Percentiles rank a stretch among this genome's conserved stretches.
Conservation (phyloP, 148 eudicot genomes). For the Polygonum maritimum region DNA sequence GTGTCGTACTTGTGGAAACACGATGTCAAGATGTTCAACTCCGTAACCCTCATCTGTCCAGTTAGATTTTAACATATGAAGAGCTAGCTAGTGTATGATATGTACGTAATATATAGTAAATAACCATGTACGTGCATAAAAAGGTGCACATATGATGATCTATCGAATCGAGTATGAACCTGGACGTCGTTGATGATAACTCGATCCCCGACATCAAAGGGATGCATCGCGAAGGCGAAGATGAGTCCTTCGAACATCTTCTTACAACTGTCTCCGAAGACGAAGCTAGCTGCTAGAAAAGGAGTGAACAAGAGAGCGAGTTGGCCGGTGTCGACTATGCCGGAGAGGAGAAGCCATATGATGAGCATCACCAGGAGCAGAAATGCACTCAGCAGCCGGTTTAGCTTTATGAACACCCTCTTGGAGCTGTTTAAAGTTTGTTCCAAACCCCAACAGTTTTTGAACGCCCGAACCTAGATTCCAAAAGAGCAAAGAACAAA, state of each 20-base stretch:
- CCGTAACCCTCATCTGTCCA: conserved; percentile 10
- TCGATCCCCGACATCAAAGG: conserved; percentile 43
- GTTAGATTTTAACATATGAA: too few species aligned
- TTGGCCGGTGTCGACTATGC: conserved; percentile 29
- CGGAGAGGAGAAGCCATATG: conserved; percentile 33
- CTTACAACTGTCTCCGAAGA: conserved; percentile 38
- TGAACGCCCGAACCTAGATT: not conserved
- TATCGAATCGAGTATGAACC: not conserved
- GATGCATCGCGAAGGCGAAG: conserved; percentile 44
- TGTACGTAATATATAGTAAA: too few species aligned
- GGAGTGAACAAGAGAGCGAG: conserved; percentile 33
- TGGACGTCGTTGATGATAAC: conserved; percentile 25
- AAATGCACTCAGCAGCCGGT: conserved; percentile 30
- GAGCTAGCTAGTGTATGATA: too few species aligned
- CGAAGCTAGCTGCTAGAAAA: conserved; percentile 31
- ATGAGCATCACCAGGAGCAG: conserved; percentile 20
- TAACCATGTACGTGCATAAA: too few species aligned
- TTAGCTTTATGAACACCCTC: conserved; percentile 12
- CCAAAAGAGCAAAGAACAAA: not conserved
- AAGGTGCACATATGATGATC: too few species aligned
- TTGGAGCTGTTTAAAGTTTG: not conserved
- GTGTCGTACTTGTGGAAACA: conserved; percentile 4
- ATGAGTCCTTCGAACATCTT: conserved; percentile 39
- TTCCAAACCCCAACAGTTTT: not conserved
- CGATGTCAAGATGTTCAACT: conserved; percentile 10